A percentile compares a stretch with the other conserved stretches of the same genome.
Conservation (phyloP, 2,329 filamentous ascomycete genomes). For the Alternaria ethzedia region DNA sequence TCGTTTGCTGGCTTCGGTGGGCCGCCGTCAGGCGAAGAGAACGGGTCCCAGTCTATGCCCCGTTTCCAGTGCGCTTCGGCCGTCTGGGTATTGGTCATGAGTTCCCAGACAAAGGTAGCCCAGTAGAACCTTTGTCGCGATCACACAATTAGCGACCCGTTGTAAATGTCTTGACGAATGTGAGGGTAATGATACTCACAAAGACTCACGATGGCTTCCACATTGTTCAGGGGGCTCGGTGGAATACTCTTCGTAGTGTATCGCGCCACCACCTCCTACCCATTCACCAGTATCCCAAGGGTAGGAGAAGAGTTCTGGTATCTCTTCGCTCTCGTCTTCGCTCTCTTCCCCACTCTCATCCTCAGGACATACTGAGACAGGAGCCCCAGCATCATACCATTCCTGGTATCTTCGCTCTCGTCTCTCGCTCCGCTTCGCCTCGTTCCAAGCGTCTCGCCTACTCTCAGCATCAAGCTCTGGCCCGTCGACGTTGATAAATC, state of each 20-base stretch:
- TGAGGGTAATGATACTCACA: neutral
- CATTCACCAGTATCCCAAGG: neutral
- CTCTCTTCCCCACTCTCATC: neutral
- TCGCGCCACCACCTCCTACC: neutral
- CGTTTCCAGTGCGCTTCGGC: neutral
- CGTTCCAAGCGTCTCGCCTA: neutral
- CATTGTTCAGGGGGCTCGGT: neutral
- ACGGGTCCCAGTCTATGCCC: neutral
- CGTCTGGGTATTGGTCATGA: conserved; percentile 10
- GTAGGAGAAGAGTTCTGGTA: neutral
- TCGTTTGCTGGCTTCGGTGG: neutral
- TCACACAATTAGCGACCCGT: neutral
- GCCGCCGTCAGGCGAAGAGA: neutral
- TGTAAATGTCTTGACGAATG: no score
- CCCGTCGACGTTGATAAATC: conserved; percentile 1
- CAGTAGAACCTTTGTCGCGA: neutral
- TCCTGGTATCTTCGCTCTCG: neutral
- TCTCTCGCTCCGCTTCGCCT: neutral
- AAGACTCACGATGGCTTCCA: neutral
- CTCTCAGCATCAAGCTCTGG: neutral
- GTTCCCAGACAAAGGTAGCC: conserved; percentile 8
- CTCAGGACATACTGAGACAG: no score
- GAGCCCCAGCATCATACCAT: neutral
- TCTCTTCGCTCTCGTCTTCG: neutral
- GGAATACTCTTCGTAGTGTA: neutral